phyloP scores from a whole-genome alignment of 208 protist genomes.

The Wallacemonas sp. region DNA sequence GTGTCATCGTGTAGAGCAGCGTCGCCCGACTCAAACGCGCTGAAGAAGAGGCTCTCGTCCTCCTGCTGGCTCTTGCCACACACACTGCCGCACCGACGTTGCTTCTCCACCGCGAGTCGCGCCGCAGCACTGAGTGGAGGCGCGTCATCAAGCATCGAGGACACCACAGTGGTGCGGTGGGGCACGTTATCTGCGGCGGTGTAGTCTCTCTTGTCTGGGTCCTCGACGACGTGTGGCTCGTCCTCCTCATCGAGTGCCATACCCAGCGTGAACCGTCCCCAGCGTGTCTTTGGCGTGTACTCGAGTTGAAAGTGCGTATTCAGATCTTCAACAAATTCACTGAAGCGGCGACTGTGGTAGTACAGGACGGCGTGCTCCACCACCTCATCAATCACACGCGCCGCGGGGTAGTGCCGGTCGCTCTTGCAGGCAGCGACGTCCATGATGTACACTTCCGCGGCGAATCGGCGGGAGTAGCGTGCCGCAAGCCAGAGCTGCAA shows the following conservation, averaged over 20 bases:
- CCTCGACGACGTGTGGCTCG: conserved; percentile 21
- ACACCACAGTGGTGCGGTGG: not conserved
- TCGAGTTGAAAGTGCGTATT: conserved; percentile 41
- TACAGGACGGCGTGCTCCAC: conserved; percentile 78
- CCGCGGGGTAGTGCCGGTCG: conserved; percentile 52
- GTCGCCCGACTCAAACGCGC: conserved; percentile 6
- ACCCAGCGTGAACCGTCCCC: conserved; percentile 38
- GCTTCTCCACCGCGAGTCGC: conserved; percentile 12
- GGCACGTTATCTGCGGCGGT: not conserved
- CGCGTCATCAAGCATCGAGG: not conserved
- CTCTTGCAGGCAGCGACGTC: conserved; percentile 62
- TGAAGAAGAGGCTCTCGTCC: conserved; percentile 38
- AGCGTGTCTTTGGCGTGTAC: conserved; percentile 64
- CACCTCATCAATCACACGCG: conserved; percentile 79
- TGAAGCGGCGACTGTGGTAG: conserved; percentile 73
- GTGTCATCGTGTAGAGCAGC: not conserved
- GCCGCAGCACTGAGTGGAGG: conserved; percentile 4
- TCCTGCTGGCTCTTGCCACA: conserved; percentile 21
- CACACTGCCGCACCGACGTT: conserved; percentile 6
- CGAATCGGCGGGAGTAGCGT: conserved; percentile 60
- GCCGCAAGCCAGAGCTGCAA: conserved; percentile 71
- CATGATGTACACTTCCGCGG: conserved; percentile 78
- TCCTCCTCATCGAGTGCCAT: conserved; percentile 23
- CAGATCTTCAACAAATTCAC: conserved; percentile 76
- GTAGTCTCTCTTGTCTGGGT: conserved; percentile 10